A percentile compares a stretch with the other conserved stretches of the same genome.
Conservation (phyloP, 2,329 filamentous ascomycete species). For the Scytalidium lignicola region DNA sequence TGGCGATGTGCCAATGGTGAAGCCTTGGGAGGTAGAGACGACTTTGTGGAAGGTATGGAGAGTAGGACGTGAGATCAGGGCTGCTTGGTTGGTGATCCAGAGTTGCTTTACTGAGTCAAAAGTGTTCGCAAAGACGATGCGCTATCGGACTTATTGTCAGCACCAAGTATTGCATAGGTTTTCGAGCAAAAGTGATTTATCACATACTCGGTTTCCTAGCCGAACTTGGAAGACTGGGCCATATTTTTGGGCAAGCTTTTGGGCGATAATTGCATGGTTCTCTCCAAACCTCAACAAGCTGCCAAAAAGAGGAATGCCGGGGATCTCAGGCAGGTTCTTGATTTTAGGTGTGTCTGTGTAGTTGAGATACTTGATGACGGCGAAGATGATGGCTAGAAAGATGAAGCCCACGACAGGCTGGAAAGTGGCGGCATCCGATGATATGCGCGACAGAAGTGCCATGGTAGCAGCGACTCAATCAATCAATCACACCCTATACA, state of each 20-base stretch:
- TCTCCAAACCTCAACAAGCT: constrained; percentile 57
- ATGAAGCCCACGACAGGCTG: constrained; percentile 15
- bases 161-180: no score
- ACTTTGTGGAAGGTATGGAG: constrained; percentile 80
- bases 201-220: constrained; percentile 58
- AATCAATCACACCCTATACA: no score
- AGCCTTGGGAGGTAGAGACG: constrained; percentile 70
- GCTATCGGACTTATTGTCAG: constrained; percentile 29
- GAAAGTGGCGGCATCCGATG: background rate
- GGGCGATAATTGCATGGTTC: constrained; percentile 49
- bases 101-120: constrained; percentile 69
- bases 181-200: no score
- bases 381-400: constrained; percentile 20
- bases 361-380: constrained; percentile 30
- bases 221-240: constrained; percentile 62
- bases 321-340: constrained; percentile 56
- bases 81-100: constrained; percentile 75
- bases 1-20: constrained; percentile 78
- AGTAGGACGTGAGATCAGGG: constrained; percentile 70
- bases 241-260: constrained; percentile 54
- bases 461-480: background rate
- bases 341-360: constrained; percentile 54
- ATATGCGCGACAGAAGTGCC: background rate
- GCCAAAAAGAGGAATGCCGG: constrained; percentile 57
- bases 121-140: constrained; percentile 73